Conservation (phyloP, 108 stramenopile species). For the Cylindrotheca fusiformis region DNA sequence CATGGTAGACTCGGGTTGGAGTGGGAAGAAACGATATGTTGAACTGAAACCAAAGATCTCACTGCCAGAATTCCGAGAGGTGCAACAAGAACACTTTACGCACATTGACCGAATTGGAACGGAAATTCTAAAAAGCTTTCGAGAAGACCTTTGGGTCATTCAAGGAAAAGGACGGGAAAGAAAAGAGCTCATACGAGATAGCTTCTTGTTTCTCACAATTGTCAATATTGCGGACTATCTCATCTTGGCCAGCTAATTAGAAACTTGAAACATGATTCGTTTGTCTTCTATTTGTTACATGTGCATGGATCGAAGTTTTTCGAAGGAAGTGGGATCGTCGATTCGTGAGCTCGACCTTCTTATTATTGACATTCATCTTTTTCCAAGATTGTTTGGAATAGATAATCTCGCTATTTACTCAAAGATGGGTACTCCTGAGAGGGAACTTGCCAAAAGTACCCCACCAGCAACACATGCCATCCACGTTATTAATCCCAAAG, state of each 20-base stretch:
- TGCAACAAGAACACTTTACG: slow-evolving; percentile 71
- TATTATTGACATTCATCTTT: no score
- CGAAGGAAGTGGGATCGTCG: no score
- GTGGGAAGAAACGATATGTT: slow-evolving; percentile 82
- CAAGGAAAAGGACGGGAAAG: slow-evolving; percentile 81
- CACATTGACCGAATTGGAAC: slow-evolving; percentile 78
- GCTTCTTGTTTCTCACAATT: slow-evolving; percentile 65
- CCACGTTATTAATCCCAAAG: slow-evolving; percentile 12
- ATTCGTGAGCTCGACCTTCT: no score
- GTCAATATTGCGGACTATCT: slow-evolving; percentile 67
- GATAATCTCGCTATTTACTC: no score
- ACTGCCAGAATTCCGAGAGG: slow-evolving; percentile 72
- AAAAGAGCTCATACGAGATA: slow-evolving; percentile 57
- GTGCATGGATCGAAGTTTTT: no score
- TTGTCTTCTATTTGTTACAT: no score
- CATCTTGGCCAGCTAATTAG: slow-evolving; percentile 24
- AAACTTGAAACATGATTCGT: neutral
- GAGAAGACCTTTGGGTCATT: slow-evolving; percentile 77
- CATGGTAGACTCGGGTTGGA: slow-evolving; percentile 66
- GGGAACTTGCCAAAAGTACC: slow-evolving; percentile 21
- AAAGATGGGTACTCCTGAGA: slow-evolving; percentile 33
- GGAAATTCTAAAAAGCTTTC: slow-evolving; percentile 72
- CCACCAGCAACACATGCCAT: slow-evolving; percentile 8
- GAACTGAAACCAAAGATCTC: slow-evolving; percentile 85
- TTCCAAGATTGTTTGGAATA: no score